Conservation (phyloP, 257 asterid genomes). For the Ilex asprella region DNA sequence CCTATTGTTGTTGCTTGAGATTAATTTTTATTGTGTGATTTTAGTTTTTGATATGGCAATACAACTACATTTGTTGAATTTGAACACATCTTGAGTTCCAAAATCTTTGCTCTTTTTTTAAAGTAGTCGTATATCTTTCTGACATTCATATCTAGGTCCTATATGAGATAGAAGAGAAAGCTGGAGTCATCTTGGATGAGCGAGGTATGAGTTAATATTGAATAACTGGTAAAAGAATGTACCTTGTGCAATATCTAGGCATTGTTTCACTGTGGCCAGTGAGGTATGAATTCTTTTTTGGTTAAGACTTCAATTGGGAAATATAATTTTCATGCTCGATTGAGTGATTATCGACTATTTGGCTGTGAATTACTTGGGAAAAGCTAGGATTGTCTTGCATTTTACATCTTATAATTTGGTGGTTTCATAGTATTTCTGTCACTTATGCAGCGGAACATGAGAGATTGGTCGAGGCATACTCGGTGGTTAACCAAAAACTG, state of each 20-base stretch:
- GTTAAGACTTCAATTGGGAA: no score
- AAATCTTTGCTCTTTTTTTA: conserved; percentile 6
- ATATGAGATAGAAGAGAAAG: conserved; percentile 76
- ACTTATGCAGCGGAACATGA: conserved; percentile 71
- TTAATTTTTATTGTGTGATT: not conserved
- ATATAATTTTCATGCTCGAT: no score
- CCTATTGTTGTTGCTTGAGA: not conserved
- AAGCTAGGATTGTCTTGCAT: no score
- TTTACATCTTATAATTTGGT: not conserved
- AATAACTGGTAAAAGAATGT: no score
- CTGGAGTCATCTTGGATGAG: conserved; percentile 80
- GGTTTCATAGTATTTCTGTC: conserved; percentile 3
- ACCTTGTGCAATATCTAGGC: no score
- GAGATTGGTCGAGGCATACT: conserved; percentile 63
- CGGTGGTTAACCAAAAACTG: conserved; percentile 57
- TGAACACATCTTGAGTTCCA: not conserved
- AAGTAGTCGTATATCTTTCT: not conserved
- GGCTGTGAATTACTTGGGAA: no score
- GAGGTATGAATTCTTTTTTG: no score
- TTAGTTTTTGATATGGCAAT: not conserved
- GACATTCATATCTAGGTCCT: conserved; percentile 46
- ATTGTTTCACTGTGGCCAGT: no score
- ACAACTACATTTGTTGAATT: not conserved
- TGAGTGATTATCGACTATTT: no score
- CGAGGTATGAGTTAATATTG: conserved; percentile 46